A percentile compares a stretch with the other conserved stretches of the same genome.
These are phyloP conservation scores for Fusarium citri DNA, from an alignment of 2,329 filamentous ascomycete species.

Conservation along the genomic window DNA sequence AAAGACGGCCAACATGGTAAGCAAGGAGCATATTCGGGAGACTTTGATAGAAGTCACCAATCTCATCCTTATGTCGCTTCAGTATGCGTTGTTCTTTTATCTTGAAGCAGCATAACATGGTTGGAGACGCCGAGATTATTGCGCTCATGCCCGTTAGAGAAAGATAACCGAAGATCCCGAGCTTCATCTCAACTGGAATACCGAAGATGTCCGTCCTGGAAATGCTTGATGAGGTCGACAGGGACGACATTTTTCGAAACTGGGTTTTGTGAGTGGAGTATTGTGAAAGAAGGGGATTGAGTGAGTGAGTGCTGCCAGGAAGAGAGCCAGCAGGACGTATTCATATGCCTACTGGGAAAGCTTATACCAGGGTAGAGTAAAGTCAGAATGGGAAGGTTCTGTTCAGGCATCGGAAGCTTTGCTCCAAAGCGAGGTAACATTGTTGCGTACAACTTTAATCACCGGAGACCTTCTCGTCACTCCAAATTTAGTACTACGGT, in stretches of 20 bases:
- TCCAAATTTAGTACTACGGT: background rate
- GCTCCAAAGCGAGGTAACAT: background rate
- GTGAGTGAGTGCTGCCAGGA: background rate
- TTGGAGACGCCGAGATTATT: background rate
- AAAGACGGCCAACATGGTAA: background rate
- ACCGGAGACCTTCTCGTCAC: background rate
- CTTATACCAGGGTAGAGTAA: background rate
- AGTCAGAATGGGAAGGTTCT: background rate
- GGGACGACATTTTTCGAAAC: background rate
- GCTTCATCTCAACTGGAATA: background rate
- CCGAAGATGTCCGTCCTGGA: background rate
- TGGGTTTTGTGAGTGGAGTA: background rate
- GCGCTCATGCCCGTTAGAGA: background rate
- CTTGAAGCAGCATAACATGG: background rate
- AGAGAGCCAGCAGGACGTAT: background rate
- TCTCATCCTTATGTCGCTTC: background rate
- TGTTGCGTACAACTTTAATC: background rate
- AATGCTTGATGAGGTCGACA: background rate
- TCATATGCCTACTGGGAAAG: background rate
- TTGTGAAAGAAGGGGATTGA: background rate
- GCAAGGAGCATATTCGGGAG: background rate
- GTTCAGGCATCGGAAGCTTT: background rate
- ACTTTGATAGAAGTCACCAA: background rate
- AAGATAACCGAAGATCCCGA: background rate
- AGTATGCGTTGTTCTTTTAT: background rate